Evolutionary conservation across 2,329 filamentous ascomycete genomes (phyloP).

Genomic region (Hypoxylon sp.): DNA sequence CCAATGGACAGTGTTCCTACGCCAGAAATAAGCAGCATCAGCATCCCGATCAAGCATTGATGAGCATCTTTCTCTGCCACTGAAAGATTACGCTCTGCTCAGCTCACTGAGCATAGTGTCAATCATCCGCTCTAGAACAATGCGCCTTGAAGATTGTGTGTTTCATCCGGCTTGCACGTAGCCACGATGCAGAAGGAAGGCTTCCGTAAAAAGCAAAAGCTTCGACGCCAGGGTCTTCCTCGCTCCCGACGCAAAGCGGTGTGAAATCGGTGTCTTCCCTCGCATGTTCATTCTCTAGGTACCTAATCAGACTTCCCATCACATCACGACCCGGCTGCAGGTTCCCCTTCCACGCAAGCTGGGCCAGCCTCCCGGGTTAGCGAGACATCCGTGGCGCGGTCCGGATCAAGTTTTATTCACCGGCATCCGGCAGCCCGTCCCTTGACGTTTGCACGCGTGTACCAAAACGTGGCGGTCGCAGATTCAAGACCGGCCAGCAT

Average conservation of each 20-base stretch:
- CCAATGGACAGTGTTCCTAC: neutral
- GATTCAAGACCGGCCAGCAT: slow-evolving; percentile 7
- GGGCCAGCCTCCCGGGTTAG: slow-evolving; percentile 21
- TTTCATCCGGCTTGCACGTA: slow-evolving; percentile 21
- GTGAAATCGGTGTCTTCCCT: slow-evolving; percentile 33
- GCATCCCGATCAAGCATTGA: slow-evolving; percentile 6
- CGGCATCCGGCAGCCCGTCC: slow-evolving; percentile 28
- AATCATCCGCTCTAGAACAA: slow-evolving; percentile 13
- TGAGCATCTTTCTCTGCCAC: slow-evolving; percentile 2
- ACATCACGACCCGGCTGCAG: slow-evolving; percentile 32
- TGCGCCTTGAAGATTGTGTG: slow-evolving; percentile 9
- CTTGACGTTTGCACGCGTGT: neutral
- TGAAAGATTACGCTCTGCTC: slow-evolving; percentile 4
- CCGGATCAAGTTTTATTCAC: slow-evolving; percentile 22
- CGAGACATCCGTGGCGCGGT: slow-evolving; percentile 30
- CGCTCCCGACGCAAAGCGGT: slow-evolving; percentile 24
- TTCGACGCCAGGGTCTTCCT: slow-evolving; percentile 14
- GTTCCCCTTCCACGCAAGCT: slow-evolving; percentile 28
- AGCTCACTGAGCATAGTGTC: slow-evolving; percentile 1
- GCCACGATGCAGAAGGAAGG: slow-evolving; percentile 10
- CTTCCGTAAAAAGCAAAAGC: slow-evolving; percentile 2
- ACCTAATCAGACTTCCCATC: slow-evolving; percentile 31
- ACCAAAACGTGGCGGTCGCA: slow-evolving; percentile 17
- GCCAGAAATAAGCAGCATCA: neutral
- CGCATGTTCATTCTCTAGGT: slow-evolving; percentile 31